These are phyloP conservation scores for Penicillium sp. DNA, from an alignment of 2,329 filamentous ascomycete genomes.

Conservation along the genomic window DNA sequence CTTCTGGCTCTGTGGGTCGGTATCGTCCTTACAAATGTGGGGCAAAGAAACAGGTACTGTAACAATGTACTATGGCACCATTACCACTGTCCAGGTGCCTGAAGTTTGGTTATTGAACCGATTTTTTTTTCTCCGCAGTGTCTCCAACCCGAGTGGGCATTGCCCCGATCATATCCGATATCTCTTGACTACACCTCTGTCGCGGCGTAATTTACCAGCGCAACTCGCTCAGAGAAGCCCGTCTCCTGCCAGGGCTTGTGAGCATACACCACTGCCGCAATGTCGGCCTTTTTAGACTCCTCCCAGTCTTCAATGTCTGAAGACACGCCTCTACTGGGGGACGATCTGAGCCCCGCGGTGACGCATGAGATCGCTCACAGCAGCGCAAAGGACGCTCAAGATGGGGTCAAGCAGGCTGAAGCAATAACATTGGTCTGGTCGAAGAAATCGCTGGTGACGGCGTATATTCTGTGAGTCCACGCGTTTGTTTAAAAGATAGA, in stretches of 20 bases:
- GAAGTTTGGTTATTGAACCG: not conserved
- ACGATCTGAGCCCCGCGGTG: slow-evolving; percentile 9
- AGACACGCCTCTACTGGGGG: slow-evolving; percentile 7
- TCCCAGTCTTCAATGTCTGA: slow-evolving; percentile 5
- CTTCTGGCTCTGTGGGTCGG: not conserved
- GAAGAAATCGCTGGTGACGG: slow-evolving; percentile 42
- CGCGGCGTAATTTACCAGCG: not conserved
- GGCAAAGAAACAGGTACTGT: not conserved
- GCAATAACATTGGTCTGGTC: slow-evolving; percentile 53
- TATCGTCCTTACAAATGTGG: not conserved
- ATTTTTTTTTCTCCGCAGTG: not conserved
- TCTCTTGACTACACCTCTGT: not conserved
- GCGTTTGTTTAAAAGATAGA: too few species aligned
- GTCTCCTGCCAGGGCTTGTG: not conserved
- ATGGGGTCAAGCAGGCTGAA: slow-evolving; percentile 50
- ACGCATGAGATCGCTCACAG: not conserved
- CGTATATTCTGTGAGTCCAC: slow-evolving; percentile 45
- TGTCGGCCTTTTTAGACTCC: not conserved
- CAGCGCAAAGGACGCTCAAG: slow-evolving; percentile 25
- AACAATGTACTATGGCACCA: not conserved
- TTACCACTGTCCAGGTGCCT: not conserved
- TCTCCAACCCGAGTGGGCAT: not conserved
- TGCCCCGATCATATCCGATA: slow-evolving; percentile 6
- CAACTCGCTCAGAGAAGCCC: not conserved
- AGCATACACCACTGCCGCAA: not conserved